These are phyloP conservation scores for Pigoraptor vietnamica DNA, from an alignment of 78 protist species.

Conservation along the genomic window DNA sequence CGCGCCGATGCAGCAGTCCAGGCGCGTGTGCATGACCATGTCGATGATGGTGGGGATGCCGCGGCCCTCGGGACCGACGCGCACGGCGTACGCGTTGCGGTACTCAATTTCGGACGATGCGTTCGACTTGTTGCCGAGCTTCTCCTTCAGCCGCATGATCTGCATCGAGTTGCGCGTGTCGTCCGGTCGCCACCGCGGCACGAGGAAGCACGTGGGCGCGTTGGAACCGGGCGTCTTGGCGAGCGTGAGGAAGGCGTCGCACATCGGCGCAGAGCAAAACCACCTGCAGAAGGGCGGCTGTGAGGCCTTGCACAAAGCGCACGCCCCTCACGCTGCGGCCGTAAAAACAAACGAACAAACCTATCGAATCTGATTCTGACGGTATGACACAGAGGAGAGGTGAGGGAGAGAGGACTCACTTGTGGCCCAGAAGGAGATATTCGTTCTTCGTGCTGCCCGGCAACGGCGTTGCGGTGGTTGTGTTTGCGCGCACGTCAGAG, in stretches of 20 bases:
- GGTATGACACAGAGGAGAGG: neutral
- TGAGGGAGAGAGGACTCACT: neutral
- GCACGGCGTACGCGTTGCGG: neutral
- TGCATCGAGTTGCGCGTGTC: neutral
- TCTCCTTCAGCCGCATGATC: slow-evolving; percentile 27
- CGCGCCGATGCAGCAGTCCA: neutral
- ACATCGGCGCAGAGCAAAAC: slow-evolving; percentile 46
- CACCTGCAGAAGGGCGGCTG: no score
- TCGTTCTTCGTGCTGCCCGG: neutral
- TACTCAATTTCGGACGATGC: slow-evolving; percentile 34
- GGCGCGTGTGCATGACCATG: slow-evolving; percentile 34
- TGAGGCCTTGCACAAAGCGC: no score
- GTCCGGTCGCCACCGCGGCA: slow-evolving; percentile 26
- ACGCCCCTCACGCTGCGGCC: no score
- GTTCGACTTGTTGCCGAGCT: slow-evolving; percentile 29
- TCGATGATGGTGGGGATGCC: slow-evolving; percentile 32
- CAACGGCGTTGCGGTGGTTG: slow-evolving; percentile 15
- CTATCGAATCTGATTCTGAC: no score
- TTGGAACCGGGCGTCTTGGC: neutral
- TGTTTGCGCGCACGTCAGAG: slow-evolving; percentile 33
- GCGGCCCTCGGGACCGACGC: slow-evolving; percentile 17
- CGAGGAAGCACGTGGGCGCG: slow-evolving; percentile 11
- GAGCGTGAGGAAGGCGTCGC: slow-evolving; percentile 42
- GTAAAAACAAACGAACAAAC: no score
- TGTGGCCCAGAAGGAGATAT: slow-evolving; percentile 12